Base-by-base conservation (phyloP, 2,329 filamentous ascomycete species). In the Claviceps arundinis region DNA sequence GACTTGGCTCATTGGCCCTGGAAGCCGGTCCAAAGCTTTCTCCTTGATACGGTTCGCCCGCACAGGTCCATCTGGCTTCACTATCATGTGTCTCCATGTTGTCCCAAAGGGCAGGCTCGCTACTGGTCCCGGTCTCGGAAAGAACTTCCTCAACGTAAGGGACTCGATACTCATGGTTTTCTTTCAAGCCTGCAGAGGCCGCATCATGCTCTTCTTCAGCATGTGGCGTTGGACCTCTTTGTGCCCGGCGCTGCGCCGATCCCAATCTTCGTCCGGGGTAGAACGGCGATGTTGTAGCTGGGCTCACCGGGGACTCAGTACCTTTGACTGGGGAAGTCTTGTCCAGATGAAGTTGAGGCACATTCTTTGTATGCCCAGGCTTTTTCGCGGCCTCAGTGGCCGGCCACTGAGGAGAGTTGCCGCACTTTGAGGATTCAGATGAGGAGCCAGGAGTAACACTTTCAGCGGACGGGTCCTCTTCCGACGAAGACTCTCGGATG, bases 221-320 rank as follows among this genome's bases (percentile, higher is more conserved):
- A 14, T 54, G 52, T 16, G 49, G 37, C 1, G 55, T 53, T 9
- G 57, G 52, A 11, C 56, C 56, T 24, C 65, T 55, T 44, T 65
- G 58, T 19, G 60, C 61, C 49, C 64, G 59, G 11, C 65, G 62
- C 16, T 59, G 57, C 24, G 60, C 57, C 26, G 65, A 62, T 30
- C 62, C 60, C 34, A 55, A 45, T 16, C 45, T 57, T 19, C 64
- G 59, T 11, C 56, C 55, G 4, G 62, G 59, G 34, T 52, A 57
- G 48, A 59, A 61, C 7, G 56, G 52, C 0, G 56, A 52, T 5
- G 49, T 42, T 26, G 56, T 50, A 7, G 48, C 50, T 22, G 50
- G 47, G 24, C 47, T 56, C 9, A 44, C 42, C 4, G 51, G 51
- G 44, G 34, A 40, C 7, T 48, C 47, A 37, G 24, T 19, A 46